Evolutionary conservation across 495 filamentous ascomycete species (phyloP), one percentile per base, ranked within the genome.

Genomic region (Bacidia gigantensis): DNA sequence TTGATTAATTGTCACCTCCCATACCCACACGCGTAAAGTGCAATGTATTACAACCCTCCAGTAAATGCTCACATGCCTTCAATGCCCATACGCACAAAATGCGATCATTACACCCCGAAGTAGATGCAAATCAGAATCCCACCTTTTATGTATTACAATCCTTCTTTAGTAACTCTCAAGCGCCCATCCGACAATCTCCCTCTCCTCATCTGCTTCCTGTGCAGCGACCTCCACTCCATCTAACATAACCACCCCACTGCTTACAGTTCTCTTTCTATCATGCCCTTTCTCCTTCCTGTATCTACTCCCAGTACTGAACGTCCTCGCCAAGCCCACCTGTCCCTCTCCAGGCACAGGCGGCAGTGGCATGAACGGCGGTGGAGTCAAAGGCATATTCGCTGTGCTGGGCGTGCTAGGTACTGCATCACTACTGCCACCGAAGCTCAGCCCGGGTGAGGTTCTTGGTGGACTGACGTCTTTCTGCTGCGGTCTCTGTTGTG

Each of bases 201-300:
- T 64, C 51, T 65, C 68, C 56, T 72, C 68, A 43, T 65, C 65
- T 67, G 72, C 69, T 26, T 69, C 65, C 52, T 68, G 58, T 20
- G 70, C 68, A 53, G 68, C 68, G 23, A 69, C 66, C 51, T 72
- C 71, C 55, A 75, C 74, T 25, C 70, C 69, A 52, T 79, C 76
- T 35, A 74, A 62, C 38, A 66, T 66, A 29, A 61, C 50, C 17
- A 59, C 51, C n/a, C 58, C 51, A 26, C 56, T 58, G 32, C 56
- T 61, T 14, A 46, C 39, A 14, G 59, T 61, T 22, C 56, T 56
- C 48, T 59, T 59, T 42, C 51, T 53, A 22, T 59, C 56, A 49
- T 61, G 56, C 17, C 52, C 29, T 14, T 35, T 35, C 29, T 35
- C 29, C 29, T 35, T 35, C 29, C 29, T 26, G 41, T 18, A 5